Base-by-base conservation (phyloP, 768 basidiomycete species). In the Pleurotus djamor region DNA sequence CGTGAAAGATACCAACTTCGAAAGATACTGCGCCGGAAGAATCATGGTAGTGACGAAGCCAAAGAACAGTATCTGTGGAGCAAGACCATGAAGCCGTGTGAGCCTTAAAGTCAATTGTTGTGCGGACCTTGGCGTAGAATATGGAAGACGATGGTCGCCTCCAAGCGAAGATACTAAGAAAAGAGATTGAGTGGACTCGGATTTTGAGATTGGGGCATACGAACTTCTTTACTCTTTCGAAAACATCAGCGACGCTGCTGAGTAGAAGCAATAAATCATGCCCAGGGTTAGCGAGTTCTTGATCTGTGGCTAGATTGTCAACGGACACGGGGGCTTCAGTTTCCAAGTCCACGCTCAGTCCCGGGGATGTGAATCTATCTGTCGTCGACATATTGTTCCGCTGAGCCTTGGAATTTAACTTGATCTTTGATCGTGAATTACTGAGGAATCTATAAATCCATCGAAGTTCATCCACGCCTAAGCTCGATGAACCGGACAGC, bases 141-240 rank as follows among this genome's bases (percentile, higher is more conserved):
- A 63, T 64, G 5, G 87, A 87, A 9, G 80, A 77, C 4, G 72
- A 61, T 4, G 85, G 82, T 50, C 77, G 74, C 32, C 86, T 79
- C 88, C 88, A 89, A n/a, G 84, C 78, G 64, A 87, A 83, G n/a
- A 87, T 75, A 63, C 88, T 89, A 52, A 2, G 28, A 28, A 34
- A 33, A 9, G 10, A 41, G 38, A n/a, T 41, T n/a, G 21, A 28
- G 21, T 28, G 21, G 21, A 28, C 21, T 28, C 21, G 21, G 21
- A 28, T 28, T 28, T 28, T 28, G 21, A 28, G 21, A 28, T 28
- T 28, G 21, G 4, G 38, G 38, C 14, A 41, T 41, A 69, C 78
- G 33, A 63, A 88, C 88, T 88, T 89, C 70, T 80, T 82, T 32
- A 87, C 61, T 35, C 87, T 75, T 67, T 90, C 88, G 59, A 87